These are phyloP conservation scores for Mortierella sp. DNA, from an alignment of 371 early-diverging fungal genomes.

Conservation along the genomic window DNA sequence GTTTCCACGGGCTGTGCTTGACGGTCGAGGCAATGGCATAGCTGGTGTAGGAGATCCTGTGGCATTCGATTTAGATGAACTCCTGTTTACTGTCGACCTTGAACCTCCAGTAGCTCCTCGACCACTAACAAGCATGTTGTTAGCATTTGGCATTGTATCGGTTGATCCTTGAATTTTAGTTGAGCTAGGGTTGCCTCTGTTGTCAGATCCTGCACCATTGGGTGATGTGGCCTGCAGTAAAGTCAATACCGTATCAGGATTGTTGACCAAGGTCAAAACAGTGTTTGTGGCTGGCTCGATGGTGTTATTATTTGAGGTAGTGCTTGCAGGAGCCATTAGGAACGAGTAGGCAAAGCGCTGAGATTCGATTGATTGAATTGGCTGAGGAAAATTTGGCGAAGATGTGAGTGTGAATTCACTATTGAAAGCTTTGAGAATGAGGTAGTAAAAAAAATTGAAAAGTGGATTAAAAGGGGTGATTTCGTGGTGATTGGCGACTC, in stretches of 20 bases:
- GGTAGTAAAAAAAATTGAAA: not conserved
- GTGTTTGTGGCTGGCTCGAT: not conserved
- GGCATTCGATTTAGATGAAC: not conserved
- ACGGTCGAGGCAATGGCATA: constrained; percentile 21
- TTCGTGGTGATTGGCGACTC: too few relatives aligned
- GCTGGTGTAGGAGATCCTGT: constrained; percentile 4
- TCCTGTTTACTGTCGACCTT: not conserved
- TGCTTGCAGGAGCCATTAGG: constrained; percentile 19
- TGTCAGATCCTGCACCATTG: not conserved
- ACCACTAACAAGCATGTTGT: constrained; percentile 45
- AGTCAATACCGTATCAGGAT: constrained; percentile 19
- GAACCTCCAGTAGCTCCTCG: not conserved
- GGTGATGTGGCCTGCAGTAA: constrained; percentile 21
- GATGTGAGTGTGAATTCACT: not conserved
- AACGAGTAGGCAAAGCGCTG: not conserved
- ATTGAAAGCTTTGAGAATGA: not conserved
- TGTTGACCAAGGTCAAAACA: constrained; percentile 29
- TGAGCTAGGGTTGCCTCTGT: constrained; percentile 1
- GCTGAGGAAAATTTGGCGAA: too few relatives aligned
- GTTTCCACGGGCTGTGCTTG: constrained; percentile 61
- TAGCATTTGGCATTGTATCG: constrained; percentile 22
- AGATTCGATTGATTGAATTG: too few relatives aligned
- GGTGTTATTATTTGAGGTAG: constrained; percentile 4
- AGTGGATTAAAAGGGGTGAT: not conserved
- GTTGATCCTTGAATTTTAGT: constrained; percentile 17